A percentile compares a stretch with the other conserved stretches of the same genome.
phyloP scores from a whole-genome alignment of 2,329 filamentous ascomycete species.

The Alternaria dauci region DNA sequence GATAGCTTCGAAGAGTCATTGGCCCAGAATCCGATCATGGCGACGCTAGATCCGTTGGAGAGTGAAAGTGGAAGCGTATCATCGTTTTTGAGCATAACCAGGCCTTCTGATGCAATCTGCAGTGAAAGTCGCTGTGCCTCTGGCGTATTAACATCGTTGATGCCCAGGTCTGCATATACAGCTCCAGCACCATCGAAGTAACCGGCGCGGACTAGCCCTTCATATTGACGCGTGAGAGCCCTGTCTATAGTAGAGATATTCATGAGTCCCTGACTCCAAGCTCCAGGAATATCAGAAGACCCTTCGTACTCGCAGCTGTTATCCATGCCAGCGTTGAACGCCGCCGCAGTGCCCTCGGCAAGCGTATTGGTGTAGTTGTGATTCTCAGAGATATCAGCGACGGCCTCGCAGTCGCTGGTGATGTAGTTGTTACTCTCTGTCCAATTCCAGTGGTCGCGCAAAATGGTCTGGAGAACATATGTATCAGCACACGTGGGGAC shows the following conservation, averaged over 20 bases:
- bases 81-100: too few species aligned
- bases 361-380: constrained; percentile 54
- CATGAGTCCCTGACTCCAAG: constrained; percentile 36
- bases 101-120: too few species aligned
- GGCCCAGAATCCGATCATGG: constrained; percentile 67
- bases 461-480: constrained; percentile 69
- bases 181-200: constrained; percentile 64
- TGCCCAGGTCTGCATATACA: constrained; percentile 62
- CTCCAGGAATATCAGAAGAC: constrained; percentile 36
- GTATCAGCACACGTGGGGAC: constrained; percentile 69
- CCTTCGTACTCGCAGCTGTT: constrained; percentile 60
- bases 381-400: constrained; percentile 66
- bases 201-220: constrained; percentile 41
- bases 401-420: constrained; percentile 71
- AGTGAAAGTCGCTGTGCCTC: constrained; percentile 51
- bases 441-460: constrained; percentile 73
- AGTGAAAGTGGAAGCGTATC: constrained; percentile 36
- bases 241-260: constrained; percentile 57
- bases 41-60: constrained; percentile 54
- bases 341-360: constrained; percentile 55
- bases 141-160: constrained; percentile 64
- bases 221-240: constrained; percentile 23
- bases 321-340: constrained; percentile 62
- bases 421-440: constrained; percentile 68
- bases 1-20: constrained; percentile 66